phyloP scores from a whole-genome alignment of 106 monocot genomes.

The Triglochin maritima region DNA sequence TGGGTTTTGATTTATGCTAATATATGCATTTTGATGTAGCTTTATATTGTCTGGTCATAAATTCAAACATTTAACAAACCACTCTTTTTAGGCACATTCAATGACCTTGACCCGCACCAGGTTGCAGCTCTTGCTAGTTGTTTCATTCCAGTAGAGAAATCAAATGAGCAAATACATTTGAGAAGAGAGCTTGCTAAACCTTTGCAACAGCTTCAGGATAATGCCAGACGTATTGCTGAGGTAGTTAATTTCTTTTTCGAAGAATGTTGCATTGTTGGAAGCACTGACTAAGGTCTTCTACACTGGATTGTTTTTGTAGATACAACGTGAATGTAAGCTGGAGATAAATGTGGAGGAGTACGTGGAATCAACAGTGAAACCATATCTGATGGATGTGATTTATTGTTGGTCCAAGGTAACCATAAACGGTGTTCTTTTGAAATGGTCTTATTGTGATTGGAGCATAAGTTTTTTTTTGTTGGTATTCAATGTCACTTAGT shows the following conservation, averaged over 20 bases:
- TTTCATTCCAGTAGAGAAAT: slow-evolving; percentile 96
- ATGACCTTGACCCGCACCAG: slow-evolving; percentile 97
- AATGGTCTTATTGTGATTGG: no score
- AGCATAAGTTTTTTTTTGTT: no score
- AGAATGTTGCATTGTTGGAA: no score
- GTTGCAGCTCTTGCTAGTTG: slow-evolving; percentile 90
- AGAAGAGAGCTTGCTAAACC: slow-evolving; percentile 83
- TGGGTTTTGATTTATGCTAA: not conserved
- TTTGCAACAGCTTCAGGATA: slow-evolving; percentile 89
- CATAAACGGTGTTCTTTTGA: not conserved
- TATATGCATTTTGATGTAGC: not conserved
- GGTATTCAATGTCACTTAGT: no score
- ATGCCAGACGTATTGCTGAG: slow-evolving; percentile 95
- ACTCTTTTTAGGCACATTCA: slow-evolving; percentile 65
- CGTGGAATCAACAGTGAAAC: slow-evolving; percentile 86
- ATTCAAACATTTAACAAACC: not conserved
- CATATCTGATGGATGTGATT: slow-evolving; percentile 97
- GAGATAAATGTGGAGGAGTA: slow-evolving; percentile 97
- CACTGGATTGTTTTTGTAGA: slow-evolving; percentile 23
- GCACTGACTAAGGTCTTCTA: no score
- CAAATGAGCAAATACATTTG: slow-evolving; percentile 83
- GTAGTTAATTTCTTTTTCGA: slow-evolving; percentile 11
- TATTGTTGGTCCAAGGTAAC: slow-evolving; percentile 97
- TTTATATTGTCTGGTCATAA: not conserved
- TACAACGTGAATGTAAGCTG: slow-evolving; percentile 94